Conservation (phyloP, 192 early-diverging fungal genomes). For the Pilaira anomala region DNA sequence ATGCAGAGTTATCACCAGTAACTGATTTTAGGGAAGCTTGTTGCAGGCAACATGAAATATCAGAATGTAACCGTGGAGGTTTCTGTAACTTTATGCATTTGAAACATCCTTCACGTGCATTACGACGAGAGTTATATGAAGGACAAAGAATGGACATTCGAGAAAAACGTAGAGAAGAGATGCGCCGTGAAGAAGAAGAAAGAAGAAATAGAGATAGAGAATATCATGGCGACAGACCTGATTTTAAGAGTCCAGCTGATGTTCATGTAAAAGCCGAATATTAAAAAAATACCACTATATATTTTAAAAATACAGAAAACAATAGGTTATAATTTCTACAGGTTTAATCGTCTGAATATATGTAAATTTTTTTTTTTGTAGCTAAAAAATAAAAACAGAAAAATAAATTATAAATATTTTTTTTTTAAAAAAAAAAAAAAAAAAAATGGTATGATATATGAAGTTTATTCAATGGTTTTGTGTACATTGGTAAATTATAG, state of each 20-base stretch:
- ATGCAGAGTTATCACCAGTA: constrained; percentile 95
- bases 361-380: not conserved
- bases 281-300: not conserved
- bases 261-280: not conserved
- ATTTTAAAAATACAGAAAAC: not conserved
- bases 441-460: no score
- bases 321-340: not conserved
- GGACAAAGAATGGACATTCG: constrained; percentile 61
- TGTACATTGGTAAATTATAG: no score
- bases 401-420: not conserved
- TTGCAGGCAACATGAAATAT: constrained; percentile 94
- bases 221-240: not conserved
- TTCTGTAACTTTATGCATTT: constrained; percentile 99
- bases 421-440: constrained; percentile 2
- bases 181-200: constrained; percentile 30
- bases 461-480: not conserved
- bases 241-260: not conserved
- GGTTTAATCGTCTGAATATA: not conserved
- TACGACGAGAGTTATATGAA: constrained; percentile 81
- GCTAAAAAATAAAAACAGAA: not conserved
- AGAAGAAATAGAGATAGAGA: constrained; percentile 14
- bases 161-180: constrained; percentile 46
- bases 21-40: constrained; percentile 98
- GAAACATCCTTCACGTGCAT: constrained; percentile 71
- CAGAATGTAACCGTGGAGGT: constrained; percentile 92